Evolutionary conservation across 2,329 filamentous ascomycete genomes (phyloP).

Genomic region (Penicillium hordei): DNA sequence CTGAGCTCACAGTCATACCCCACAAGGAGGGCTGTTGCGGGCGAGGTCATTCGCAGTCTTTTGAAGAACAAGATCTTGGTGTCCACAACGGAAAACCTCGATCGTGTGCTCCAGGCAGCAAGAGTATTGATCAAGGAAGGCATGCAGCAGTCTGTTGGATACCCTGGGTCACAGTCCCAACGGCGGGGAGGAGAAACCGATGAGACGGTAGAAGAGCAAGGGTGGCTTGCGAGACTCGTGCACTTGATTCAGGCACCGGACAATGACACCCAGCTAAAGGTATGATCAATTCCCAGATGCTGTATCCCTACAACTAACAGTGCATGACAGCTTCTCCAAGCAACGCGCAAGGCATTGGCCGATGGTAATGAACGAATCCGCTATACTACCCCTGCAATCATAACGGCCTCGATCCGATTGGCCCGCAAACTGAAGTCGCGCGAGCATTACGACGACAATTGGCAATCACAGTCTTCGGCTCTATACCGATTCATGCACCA

Average conservation of each 20-base stretch:
- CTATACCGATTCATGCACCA: slow-evolving; percentile 96
- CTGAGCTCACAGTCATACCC: slow-evolving; percentile 90
- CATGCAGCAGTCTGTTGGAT: slow-evolving; percentile 76
- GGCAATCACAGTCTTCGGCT: slow-evolving; percentile 70
- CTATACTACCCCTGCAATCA: slow-evolving; percentile 88
- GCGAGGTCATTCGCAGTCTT: slow-evolving; percentile 80
- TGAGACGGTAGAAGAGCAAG: slow-evolving; percentile 96
- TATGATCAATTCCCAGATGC: slow-evolving; percentile 24
- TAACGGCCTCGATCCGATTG: slow-evolving; percentile 86
- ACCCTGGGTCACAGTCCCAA: slow-evolving; percentile 73
- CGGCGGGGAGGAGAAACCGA: slow-evolving; percentile 82
- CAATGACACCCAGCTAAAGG: slow-evolving; percentile 91
- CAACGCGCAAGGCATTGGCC: slow-evolving; percentile 78
- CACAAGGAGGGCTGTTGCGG: slow-evolving; percentile 84
- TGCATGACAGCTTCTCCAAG: slow-evolving; percentile 68
- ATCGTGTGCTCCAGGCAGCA: slow-evolving; percentile 83
- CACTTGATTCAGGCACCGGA: slow-evolving; percentile 80
- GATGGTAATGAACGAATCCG: slow-evolving; percentile 95
- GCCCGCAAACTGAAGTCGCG: slow-evolving; percentile 84
- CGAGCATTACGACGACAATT: slow-evolving; percentile 81
- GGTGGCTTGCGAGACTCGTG: slow-evolving; percentile 89
- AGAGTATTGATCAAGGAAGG: slow-evolving; percentile 94
- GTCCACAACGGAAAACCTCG: slow-evolving; percentile 72
- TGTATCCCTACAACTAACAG: slow-evolving; percentile 13
- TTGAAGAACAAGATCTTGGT: slow-evolving; percentile 80